Evolutionary conservation across 352 stramenopile genomes (phyloP).

Genomic region (Phytophthora melonis): DNA sequence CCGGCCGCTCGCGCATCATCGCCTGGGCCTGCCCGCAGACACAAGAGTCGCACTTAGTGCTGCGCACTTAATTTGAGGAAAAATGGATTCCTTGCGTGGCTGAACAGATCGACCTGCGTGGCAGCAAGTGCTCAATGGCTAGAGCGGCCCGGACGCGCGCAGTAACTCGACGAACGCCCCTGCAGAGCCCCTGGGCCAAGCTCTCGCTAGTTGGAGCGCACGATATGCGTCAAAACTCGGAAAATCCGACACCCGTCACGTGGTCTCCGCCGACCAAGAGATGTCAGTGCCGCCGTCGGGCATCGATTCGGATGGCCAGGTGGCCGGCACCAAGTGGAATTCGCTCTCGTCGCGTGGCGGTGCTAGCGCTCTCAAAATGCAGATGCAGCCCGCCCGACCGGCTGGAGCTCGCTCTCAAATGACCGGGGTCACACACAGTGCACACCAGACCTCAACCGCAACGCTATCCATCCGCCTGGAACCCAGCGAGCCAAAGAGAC

Average conservation of each 20-base stretch:
- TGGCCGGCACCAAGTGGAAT: slow-evolving; percentile 7
- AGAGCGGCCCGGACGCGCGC: neutral
- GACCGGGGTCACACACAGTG: too few relatives aligned
- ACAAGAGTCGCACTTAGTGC: neutral
- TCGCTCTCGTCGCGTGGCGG: neutral
- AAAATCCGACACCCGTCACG: neutral
- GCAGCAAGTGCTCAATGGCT: slow-evolving; percentile 1
- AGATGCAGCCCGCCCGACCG: slow-evolving; percentile 16
- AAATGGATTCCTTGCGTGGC: neutral
- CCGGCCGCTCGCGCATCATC: neutral
- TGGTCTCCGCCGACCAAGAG: too few relatives aligned
- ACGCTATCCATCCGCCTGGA: neutral
- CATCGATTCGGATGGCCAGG: neutral
- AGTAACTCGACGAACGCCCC: neutral
- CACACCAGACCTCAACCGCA: neutral
- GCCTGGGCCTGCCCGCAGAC: too few relatives aligned
- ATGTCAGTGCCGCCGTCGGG: neutral
- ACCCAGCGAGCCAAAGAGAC: neutral
- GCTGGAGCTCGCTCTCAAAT: too few relatives aligned
- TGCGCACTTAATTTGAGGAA: too few relatives aligned
- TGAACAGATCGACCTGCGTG: neutral
- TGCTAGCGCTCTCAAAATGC: slow-evolving; percentile 25
- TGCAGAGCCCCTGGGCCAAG: neutral
- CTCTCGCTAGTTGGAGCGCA: neutral
- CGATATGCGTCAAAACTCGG: neutral